A percentile compares a stretch with the other conserved stretches of the same genome.
Conservation (phyloP, 176 grass and related monocot genomes). For the Calamus simplicifolius region DNA sequence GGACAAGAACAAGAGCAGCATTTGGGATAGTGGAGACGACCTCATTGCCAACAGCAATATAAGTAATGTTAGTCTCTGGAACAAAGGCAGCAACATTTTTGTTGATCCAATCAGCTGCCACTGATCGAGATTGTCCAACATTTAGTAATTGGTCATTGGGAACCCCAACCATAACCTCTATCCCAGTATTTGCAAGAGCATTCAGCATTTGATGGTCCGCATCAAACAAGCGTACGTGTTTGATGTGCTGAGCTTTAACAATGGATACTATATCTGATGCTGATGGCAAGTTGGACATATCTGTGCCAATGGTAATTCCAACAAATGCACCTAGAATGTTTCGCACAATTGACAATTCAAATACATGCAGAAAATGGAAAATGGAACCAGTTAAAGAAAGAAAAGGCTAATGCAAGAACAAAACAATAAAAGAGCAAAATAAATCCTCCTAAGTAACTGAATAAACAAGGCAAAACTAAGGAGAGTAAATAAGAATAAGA, state of each 20-base stretch:
- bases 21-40: conserved; percentile 66
- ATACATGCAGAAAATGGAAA: conserved; percentile 8
- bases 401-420: not conserved
- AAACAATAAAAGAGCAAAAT: too few species aligned
- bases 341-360: not conserved
- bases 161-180: conserved; percentile 76
- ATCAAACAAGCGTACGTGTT: conserved; percentile 72
- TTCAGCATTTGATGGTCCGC: conserved; percentile 77
- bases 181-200: conserved; percentile 79
- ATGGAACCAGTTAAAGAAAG: conserved; percentile 1
- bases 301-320: conserved; percentile 72
- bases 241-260: conserved; percentile 65
- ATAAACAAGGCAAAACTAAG: too few species aligned
- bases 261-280: conserved; percentile 69
- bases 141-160: conserved; percentile 83
- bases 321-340: conserved; percentile 67
- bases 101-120: conserved; percentile 82
- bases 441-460: too few species aligned
- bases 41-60: conserved; percentile 86
- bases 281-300: conserved; percentile 46
- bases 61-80: conserved; percentile 87
- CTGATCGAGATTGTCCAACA: conserved; percentile 67
- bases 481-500: too few species aligned
- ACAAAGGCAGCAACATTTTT: conserved; percentile 78
- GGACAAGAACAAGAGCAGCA: conserved; percentile 78